Base-by-base conservation (phyloP, 2,329 filamentous ascomycete species). In the Leptosphaerulina australis region DNA sequence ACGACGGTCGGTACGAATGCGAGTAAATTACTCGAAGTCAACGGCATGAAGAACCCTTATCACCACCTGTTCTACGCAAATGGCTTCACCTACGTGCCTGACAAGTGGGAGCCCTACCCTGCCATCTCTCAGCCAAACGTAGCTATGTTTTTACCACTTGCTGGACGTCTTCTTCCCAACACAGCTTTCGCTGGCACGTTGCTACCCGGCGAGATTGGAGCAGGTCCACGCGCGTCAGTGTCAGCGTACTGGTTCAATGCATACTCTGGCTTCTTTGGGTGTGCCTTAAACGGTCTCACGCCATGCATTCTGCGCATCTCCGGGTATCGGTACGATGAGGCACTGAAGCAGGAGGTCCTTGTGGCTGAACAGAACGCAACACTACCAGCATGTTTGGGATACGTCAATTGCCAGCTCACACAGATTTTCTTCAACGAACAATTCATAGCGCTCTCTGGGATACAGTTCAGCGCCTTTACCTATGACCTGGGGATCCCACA, bases 181-280 rank as follows among this genome's bases (percentile, higher is more conserved):
- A 69, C 56, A 10, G 56, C 68, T 0, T 66, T 66, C 39, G 67
- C 62, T 44, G 71, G 72, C 17, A 60, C 63, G 3, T 50, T 76
- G 25, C 60, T 71, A 3, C 70, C 74, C 1, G 79, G 79, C 11
- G 77, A 78, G 46, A 74, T 83, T 47, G 75, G 75, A 5, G 76
- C 76, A 8, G 78, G 78, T 2, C 71, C 72, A 21, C 74, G 73
- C 10, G 72, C 74, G 9, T 66, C 64, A 21, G 68, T 76, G 39
- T 61, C 71, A 9, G 73, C 74, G 8, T 82, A 77, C 69, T 81
- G 77, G 75, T 82, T 83, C 69, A 72, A 80, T 58, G 76, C 77
- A 2, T 70, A 71, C 49, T 74, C 70, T 30, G 77, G 71, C 1
- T 78, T 70, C 55, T 73, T 81, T 40, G 78, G 76, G 8, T 82